phyloP scores from a whole-genome alignment of 805 yeast species.

The Saturnispora gosingensis region DNA sequence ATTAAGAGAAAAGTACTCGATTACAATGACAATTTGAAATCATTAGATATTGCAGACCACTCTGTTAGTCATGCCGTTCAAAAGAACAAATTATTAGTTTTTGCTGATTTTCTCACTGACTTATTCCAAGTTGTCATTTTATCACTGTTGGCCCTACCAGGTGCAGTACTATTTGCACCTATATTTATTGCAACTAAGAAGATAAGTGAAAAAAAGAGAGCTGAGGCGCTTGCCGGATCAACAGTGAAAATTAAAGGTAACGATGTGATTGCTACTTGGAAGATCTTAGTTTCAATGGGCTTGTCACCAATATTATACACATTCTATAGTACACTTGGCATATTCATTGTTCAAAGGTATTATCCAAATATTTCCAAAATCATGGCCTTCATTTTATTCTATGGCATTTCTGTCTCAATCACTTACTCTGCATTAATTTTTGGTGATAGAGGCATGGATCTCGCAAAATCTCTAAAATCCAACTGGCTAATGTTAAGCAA shows the following conservation, averaged over 20 bases:
- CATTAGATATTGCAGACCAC: conserved; percentile 47
- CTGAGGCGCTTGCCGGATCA: conserved; percentile 73
- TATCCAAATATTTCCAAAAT: conserved; percentile 17
- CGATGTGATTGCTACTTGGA: conserved; percentile 97
- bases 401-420: conserved; percentile 57
- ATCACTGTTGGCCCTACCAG: conserved; percentile 69
- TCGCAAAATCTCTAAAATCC: conserved; percentile 75
- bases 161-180: conserved; percentile 80
- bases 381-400: conserved; percentile 36
- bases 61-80: conserved; percentile 39
- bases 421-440: conserved; percentile 86
- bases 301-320: conserved; percentile 81
- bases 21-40: conserved; percentile 54
- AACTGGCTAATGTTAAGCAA: conserved; percentile 56
- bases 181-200: conserved; percentile 71
- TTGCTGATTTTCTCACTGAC: conserved; percentile 20
- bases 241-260: conserved; percentile 85
- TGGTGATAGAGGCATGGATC: conserved; percentile 91
- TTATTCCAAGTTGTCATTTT: conserved; percentile 43
- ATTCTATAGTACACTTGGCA: conserved; percentile 62
- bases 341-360: conserved; percentile 26
- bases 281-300: conserved; percentile 80
- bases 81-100: conserved; percentile 18
- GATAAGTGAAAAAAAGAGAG: conserved; percentile 66
- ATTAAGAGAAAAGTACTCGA: conserved; percentile 54